A percentile compares a stretch with the other conserved stretches of the same genome.
These are phyloP conservation scores for Sextonia rubra DNA, from an alignment of 164 flowering plant genomes.

Conservation along the genomic window DNA sequence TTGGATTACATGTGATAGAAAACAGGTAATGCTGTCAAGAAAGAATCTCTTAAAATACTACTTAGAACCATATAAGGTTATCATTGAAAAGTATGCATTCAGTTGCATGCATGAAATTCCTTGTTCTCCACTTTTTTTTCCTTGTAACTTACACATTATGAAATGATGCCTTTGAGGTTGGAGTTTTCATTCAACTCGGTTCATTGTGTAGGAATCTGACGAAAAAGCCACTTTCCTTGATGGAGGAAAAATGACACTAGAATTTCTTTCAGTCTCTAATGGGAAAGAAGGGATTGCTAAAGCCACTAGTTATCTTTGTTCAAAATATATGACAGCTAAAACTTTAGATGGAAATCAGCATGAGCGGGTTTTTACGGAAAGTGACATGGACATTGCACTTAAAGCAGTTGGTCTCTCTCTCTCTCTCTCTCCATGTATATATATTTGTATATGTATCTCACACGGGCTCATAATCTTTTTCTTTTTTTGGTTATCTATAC, in stretches of 20 bases:
- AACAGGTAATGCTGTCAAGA: no score
- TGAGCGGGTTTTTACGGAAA: constrained; percentile 49
- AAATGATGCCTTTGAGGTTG: background rate
- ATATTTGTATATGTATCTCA: background rate
- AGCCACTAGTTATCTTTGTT: constrained; percentile 66
- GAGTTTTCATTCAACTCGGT: constrained; percentile 2
- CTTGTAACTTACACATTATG: background rate
- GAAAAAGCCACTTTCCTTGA: constrained; percentile 17
- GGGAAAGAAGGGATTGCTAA: constrained; percentile 74
- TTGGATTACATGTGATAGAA: no score
- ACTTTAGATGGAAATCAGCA: constrained; percentile 19
- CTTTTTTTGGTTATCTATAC: background rate
- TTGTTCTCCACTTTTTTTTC: no score
- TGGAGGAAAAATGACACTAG: constrained; percentile 36
- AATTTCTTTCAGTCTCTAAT: constrained; percentile 65
- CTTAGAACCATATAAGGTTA: no score
- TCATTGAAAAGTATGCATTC: no score
- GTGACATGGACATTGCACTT: constrained; percentile 54
- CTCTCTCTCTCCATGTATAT: background rate
- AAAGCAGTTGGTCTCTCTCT: constrained; percentile 51
- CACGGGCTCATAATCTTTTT: background rate
- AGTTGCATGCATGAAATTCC: no score
- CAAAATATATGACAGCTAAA: constrained; percentile 34
- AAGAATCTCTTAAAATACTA: no score
- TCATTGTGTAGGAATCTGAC: constrained; percentile 39